Evolutionary conservation across 2,329 filamentous ascomycete species (phyloP), one percentile per base, ranked within the genome.

Genomic region (Apiospora marii): DNA sequence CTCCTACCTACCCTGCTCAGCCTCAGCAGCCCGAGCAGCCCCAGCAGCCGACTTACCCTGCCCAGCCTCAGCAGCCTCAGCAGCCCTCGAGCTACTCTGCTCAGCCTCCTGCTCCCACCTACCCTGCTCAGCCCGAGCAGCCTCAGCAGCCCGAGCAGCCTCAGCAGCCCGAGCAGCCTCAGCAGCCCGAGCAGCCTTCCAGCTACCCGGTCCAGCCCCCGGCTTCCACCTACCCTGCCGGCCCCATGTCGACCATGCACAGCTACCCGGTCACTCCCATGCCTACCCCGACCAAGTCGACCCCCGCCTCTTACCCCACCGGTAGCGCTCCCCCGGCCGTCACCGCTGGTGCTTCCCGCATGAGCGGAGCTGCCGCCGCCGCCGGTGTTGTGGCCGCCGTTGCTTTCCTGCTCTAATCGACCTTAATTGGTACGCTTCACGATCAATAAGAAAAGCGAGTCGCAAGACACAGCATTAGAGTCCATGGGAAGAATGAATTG

Each of bases 191-290:
- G 49, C 49, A 51, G 49, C 49, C 37, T 41, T 41, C 49, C 8
- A 51, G 19, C n/a, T 51, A 51, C 48, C 48, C 48, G 10, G 48
- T 19, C 24, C 48, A 51, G 49, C 49, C 49, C n/a, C 49, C 10
- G n/a, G 8, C 10, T 10, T 19, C 48, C 6, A 24, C 48, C 12
- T 49, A 49, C 48, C 48, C 48, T 24, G 48, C 48, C 51, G 30
- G 24, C 51, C 51, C 14, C 24, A 58, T 24, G 24, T 64, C 58
- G 58, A 64, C 58, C 13, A 2, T 64, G 22, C 30, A 64, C 58
- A 64, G 58, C 58, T 64, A 64, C 58, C 58, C 58, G 30, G 58
- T 64, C 30, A 64, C 58, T 64, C 58, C 58, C 58, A 64, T 64
- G 58, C 58, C 58, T 13, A 64, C 58, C 12, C 19, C 58, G 3